Evolutionary conservation across 2,329 filamentous ascomycete species (phyloP), one percentile per base, ranked within the genome.

Genomic region (Talaromyces sp.): DNA sequence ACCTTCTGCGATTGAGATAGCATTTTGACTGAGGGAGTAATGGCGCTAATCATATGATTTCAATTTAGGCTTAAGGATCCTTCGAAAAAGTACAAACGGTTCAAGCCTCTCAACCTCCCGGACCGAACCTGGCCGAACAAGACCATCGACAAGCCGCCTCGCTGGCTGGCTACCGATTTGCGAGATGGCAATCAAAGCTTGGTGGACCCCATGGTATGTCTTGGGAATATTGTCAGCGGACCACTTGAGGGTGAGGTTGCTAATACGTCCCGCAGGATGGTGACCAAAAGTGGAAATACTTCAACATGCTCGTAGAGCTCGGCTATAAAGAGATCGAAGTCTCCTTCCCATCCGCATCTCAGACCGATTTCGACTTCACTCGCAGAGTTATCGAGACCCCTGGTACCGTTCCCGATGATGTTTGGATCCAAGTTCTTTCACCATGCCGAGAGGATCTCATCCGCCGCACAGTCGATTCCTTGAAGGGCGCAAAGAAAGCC

Each of bases 311-410:
- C 62, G 87, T 90, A 73, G 88, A 94, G 67, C 85, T 97, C 59
- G 94, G 95, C 71, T 98, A 96, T 85, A 98, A 97, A 81, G 94
- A 98, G 81, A 97, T 98, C 70, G 94, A 98, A 77, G 90, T 97
- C 22, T 95, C 93, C 4, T 98, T 97, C 80, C 94, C 94, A 59
- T 96, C 93, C 0, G 93, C 94, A 14, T 97, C 93, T 45, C 90
- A 96, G 76, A 97, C 91, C 73, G 95, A 98, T 81, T 98, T 93
- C 82, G 92, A 97, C 82, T 98, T 98, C 75, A 97, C 93, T 47
- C 86, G 92, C 70, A 88, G 89, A 73, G 83, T 98, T 70, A 87
- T 97, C 69, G 89, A 96, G 72, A 96, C 92, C 1, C 91, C 91
- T 11, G 92, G 91, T 47, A 85, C 88, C 14, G 87, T 93, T 9